These are phyloP conservation scores for Xylaria sp. DNA, from an alignment of 2,329 filamentous ascomycete genomes.

Conservation along the genomic window DNA sequence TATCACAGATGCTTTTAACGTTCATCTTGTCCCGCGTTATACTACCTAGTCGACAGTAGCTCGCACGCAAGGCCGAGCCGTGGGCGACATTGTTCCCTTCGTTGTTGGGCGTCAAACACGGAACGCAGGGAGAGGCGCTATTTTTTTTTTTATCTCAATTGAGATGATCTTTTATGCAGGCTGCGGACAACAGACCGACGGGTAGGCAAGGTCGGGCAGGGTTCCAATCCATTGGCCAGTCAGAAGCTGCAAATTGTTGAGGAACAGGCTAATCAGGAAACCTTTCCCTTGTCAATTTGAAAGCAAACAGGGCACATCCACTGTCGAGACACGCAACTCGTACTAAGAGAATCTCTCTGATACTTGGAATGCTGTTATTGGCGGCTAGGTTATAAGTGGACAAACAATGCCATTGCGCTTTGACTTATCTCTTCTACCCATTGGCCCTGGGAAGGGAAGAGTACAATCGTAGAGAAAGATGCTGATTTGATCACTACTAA, in stretches of 20 bases:
- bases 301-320: constrained; percentile 24
- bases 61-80: constrained; percentile 6
- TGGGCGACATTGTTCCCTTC: constrained; percentile 17
- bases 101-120: constrained; percentile 48
- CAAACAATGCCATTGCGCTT: constrained; percentile 16
- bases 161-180: constrained; percentile 31
- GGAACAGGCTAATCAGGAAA: constrained; percentile 10
- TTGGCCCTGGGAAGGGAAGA: neutral
- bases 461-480: neutral
- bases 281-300: constrained; percentile 6
- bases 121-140: constrained; percentile 21
- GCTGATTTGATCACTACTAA: constrained; percentile 16
- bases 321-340: constrained; percentile 30
- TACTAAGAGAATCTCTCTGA: constrained; percentile 5
- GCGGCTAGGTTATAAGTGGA: constrained; percentile 15
- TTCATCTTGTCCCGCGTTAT: constrained; percentile 18
- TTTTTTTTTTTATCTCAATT: constrained; percentile 8
- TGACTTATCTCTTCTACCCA: neutral
- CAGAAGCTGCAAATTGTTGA: constrained; percentile 27
- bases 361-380: constrained; percentile 36
- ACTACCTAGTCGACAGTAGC: constrained; percentile 11
- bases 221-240: constrained; percentile 36
- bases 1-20: constrained; percentile 40
- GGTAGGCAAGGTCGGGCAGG: neutral
- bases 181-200: constrained; percentile 11